Percentiles rank a stretch among this genome's conserved stretches.
Evolutionary conservation across 495 filamentous ascomycete species (phyloP).

Genomic region (Xanthoparmelia taractica): DNA sequence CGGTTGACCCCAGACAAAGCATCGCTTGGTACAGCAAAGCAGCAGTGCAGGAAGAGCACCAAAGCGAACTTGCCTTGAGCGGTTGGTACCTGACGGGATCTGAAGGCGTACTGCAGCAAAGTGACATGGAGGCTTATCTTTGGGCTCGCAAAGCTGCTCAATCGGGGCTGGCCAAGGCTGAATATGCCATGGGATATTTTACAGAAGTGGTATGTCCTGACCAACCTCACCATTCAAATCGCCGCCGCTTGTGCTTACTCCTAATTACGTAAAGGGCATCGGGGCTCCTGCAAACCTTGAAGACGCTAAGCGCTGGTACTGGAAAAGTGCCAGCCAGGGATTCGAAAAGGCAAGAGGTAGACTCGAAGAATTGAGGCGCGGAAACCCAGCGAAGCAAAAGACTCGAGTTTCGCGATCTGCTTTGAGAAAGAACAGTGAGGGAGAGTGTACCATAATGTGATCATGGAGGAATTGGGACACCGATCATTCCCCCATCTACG

Average conservation of each 20-base stretch:
- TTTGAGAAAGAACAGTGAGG: constrained; percentile 18
- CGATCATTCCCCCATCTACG: not conserved
- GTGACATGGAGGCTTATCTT: constrained; percentile 91
- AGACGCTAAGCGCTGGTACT: constrained; percentile 97
- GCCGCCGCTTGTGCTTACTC: not conserved
- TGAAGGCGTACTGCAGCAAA: constrained; percentile 81
- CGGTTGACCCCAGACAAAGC: constrained; percentile 70
- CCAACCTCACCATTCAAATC: not conserved
- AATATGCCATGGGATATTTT: constrained; percentile 98
- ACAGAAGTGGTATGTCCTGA: constrained; percentile 55
- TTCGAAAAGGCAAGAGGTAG: constrained; percentile 88
- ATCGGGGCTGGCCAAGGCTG: constrained; percentile 77
- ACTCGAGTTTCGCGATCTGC: constrained; percentile 22
- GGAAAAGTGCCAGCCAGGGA: constrained; percentile 66
- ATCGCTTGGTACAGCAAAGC: constrained; percentile 92
- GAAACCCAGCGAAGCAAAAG: constrained; percentile 19
- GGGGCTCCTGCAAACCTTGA: constrained; percentile 79
- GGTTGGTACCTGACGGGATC: constrained; percentile 95
- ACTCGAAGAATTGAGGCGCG: constrained; percentile 67
- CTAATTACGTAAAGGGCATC: constrained; percentile 48
- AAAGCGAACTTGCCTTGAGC: constrained; percentile 82
- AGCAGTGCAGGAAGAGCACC: constrained; percentile 89
- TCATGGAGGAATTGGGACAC: not conserved
- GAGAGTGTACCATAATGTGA: constrained; percentile 21
- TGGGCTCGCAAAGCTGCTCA: constrained; percentile 92